Percentiles rank a stretch among this genome's conserved stretches.
Evolutionary conservation across 495 filamentous ascomycete genomes (phyloP).

Genomic region (Xylaria longipes): DNA sequence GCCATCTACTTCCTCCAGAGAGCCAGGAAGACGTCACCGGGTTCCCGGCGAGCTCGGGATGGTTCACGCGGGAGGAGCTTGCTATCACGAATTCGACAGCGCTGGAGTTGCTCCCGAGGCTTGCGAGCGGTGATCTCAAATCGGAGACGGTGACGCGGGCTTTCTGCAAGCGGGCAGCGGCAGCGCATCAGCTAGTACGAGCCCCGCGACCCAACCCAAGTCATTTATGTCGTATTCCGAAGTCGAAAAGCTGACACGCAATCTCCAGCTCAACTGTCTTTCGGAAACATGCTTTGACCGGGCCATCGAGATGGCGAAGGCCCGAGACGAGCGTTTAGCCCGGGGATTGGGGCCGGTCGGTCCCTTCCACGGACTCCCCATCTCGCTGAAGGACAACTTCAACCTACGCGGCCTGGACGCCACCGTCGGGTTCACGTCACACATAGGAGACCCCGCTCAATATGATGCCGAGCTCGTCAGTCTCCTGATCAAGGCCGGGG

Average conservation of each 20-base stretch:
- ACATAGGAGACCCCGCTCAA: conserved; percentile 37
- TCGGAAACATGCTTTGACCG: conserved; percentile 43
- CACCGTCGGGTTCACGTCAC: conserved; percentile 50
- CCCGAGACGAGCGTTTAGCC: conserved; percentile 61
- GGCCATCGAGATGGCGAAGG: conserved; percentile 32
- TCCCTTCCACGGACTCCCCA: conserved; percentile 81
- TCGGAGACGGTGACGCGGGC: conserved; percentile 42
- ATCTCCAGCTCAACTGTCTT: conserved; percentile 36
- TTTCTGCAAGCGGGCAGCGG: conserved; percentile 45
- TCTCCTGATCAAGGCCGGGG: conserved; percentile 77
- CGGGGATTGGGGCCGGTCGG: conserved; percentile 59
- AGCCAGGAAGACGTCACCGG: conserved; percentile 46
- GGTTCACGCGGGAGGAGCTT: conserved; percentile 45
- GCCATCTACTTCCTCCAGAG: conserved; percentile 44
- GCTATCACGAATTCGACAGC: conserved; percentile 40
- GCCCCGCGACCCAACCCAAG: neutral
- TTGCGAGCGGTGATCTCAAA: conserved; percentile 39
- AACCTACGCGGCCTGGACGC: conserved; percentile 63
- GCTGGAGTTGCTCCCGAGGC: conserved; percentile 38
- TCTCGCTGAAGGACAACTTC: conserved; percentile 81
- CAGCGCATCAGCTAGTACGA: conserved; percentile 43
- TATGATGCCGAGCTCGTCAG: conserved; percentile 41
- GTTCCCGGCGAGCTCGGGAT: conserved; percentile 47
- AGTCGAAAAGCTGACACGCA: conserved; percentile 8
- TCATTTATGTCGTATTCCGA: neutral